Evolutionary conservation across 2,329 filamentous ascomycete genomes (phyloP).

Genomic region (Cytospora paraplurivora): DNA sequence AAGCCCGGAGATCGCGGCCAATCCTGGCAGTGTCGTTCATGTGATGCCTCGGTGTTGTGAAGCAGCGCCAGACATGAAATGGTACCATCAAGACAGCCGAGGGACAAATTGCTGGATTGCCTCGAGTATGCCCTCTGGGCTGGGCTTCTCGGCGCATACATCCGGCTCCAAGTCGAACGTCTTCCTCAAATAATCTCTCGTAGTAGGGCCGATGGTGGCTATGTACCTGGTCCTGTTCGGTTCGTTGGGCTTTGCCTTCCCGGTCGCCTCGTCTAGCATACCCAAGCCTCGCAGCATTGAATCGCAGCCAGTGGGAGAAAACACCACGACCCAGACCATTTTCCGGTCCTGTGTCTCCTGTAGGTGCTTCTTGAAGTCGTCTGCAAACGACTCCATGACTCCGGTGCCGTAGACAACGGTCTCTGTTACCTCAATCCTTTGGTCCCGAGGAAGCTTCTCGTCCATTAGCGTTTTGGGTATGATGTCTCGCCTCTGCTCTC

Average conservation of each 20-base stretch:
- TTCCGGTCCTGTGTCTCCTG: conserved; percentile 43
- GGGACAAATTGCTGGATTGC: conserved; percentile 59
- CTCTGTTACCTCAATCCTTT: conserved; percentile 71
- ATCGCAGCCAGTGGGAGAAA: conserved; percentile 67
- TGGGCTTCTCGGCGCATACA: conserved; percentile 81
- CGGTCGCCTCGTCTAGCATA: conserved; percentile 50
- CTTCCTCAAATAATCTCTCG: conserved; percentile 69
- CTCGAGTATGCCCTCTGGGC: conserved; percentile 73
- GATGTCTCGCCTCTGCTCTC: conserved; percentile 85
- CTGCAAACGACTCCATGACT: conserved; percentile 76
- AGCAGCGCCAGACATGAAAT: neutral
- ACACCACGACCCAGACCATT: conserved; percentile 74
- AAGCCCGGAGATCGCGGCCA: neutral
- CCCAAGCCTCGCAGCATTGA: conserved; percentile 58
- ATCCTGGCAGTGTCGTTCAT: neutral
- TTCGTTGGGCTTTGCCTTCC: conserved; percentile 38
- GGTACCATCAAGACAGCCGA: neutral
- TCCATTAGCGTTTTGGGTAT: conserved; percentile 81
- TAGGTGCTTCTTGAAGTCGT: conserved; percentile 61
- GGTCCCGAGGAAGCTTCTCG: conserved; percentile 47
- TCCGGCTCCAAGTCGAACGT: conserved; percentile 70
- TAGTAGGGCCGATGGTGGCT: conserved; percentile 93
- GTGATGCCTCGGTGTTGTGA: neutral
- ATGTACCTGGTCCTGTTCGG: conserved; percentile 59
- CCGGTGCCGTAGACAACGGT: conserved; percentile 84